phyloP scores from a whole-genome alignment of 1,284 basidiomycete species.

The Bondarzewia mesenterica region DNA sequence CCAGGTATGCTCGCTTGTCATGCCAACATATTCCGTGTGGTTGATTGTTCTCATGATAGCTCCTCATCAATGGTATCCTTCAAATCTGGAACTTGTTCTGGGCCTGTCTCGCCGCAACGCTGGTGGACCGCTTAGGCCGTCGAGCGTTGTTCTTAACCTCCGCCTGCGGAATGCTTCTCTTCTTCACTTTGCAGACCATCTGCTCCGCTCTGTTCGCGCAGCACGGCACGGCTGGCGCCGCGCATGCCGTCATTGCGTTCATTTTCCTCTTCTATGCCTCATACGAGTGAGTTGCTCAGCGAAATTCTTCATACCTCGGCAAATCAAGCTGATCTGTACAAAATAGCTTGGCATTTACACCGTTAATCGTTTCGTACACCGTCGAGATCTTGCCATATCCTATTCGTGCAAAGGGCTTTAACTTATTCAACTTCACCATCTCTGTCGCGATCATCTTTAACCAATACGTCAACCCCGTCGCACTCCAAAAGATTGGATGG shows the following conservation, averaged over 20 bases:
- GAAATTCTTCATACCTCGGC: not conserved
- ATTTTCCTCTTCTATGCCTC: slow-evolving; percentile 69
- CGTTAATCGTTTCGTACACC: slow-evolving; percentile 68
- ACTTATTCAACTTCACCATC: slow-evolving; percentile 59
- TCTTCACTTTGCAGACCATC: slow-evolving; percentile 66
- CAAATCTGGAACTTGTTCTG: slow-evolving; percentile 69
- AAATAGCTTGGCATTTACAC: slow-evolving; percentile 60
- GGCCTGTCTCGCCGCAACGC: slow-evolving; percentile 48
- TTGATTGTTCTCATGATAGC: slow-evolving; percentile 12
- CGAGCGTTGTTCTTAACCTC: slow-evolving; percentile 59
- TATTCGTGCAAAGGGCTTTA: slow-evolving; percentile 75
- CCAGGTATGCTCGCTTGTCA: slow-evolving; percentile 21
- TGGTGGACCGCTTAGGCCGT: slow-evolving; percentile 54
- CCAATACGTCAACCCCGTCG: slow-evolving; percentile 77
- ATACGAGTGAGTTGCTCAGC: slow-evolving; percentile 43
- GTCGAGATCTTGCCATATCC: slow-evolving; percentile 67
- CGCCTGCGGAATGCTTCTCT: slow-evolving; percentile 59
- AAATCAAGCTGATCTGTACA: not conserved
- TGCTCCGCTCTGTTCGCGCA: slow-evolving; percentile 61
- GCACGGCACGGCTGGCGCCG: slow-evolving; percentile 32
- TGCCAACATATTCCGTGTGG: too few relatives aligned
- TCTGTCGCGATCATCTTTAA: slow-evolving; percentile 69
- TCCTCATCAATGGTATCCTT: slow-evolving; percentile 38
- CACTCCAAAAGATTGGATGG: slow-evolving; percentile 51
- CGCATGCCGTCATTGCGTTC: slow-evolving; percentile 65